phyloP scores from a whole-genome alignment of 2,329 filamentous ascomycete species.

The Colletotrichum melonis region DNA sequence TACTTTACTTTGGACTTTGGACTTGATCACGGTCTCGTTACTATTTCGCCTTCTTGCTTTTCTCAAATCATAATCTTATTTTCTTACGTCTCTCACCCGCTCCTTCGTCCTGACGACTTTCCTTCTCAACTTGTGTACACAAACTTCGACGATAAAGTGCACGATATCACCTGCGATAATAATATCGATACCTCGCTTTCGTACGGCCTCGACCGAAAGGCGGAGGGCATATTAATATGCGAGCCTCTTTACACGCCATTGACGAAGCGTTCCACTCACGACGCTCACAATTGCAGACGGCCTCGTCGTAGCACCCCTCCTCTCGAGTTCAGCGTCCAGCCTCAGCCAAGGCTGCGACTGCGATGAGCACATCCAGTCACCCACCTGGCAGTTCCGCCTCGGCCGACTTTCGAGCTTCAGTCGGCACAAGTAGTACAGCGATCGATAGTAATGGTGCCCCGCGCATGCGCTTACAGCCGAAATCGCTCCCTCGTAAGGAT shows the following conservation, averaged over 20 bases:
- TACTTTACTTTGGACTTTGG: neutral
- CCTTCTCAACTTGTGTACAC: neutral
- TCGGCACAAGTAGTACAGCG: conserved; percentile 35
- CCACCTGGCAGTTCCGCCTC: conserved; percentile 37
- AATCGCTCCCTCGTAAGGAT: conserved; percentile 44
- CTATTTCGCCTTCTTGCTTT: neutral
- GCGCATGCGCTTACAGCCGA: conserved; percentile 35
- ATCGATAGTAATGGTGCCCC: conserved; percentile 28
- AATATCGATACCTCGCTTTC: conserved; percentile 23
- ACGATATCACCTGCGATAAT: conserved; percentile 3
- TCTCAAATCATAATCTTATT: neutral
- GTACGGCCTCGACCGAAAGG: conserved; percentile 19
- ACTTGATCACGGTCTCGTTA: neutral
- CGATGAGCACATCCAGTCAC: conserved; percentile 35
- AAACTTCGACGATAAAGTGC: neutral
- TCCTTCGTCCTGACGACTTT: neutral
- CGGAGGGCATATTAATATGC: conserved; percentile 34
- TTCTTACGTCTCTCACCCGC: conserved; percentile 8
- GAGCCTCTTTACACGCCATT: conserved; percentile 25
- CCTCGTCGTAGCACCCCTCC: conserved; percentile 17
- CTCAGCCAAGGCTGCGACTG: conserved; percentile 24
- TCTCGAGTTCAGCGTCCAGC: neutral
- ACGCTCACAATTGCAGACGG: conserved; percentile 17
- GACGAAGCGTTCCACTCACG: conserved; percentile 28
- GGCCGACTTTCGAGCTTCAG: conserved; percentile 33